Evolutionary conservation across 2,329 filamentous ascomycete species (phyloP).

Genomic region (Paraconiothyrium sp.): DNA sequence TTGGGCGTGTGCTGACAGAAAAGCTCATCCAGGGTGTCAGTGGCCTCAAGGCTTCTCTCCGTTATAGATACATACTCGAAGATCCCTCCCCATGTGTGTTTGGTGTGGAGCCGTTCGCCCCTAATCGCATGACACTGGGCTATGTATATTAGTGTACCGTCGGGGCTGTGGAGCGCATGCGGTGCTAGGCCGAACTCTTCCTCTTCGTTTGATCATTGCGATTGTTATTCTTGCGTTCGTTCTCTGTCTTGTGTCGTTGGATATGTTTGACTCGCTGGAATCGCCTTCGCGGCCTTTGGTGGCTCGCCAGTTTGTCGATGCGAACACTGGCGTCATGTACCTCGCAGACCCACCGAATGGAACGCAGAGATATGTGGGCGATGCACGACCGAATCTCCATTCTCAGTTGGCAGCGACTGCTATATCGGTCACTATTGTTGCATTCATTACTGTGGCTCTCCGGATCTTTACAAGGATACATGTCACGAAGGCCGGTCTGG

Average conservation of each 20-base stretch:
- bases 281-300: slow-evolving; percentile 1
- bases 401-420: background rate
- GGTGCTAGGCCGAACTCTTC: background rate
- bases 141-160: background rate
- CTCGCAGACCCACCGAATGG: slow-evolving; percentile 12
- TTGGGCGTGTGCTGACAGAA: no score
- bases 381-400: slow-evolving; percentile 4
- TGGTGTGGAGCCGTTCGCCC: background rate
- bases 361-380: background rate
- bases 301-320: background rate
- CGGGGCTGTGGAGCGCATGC: background rate
- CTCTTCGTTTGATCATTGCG: background rate
- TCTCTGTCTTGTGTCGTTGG: background rate
- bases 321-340: slow-evolving; percentile 4
- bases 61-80: background rate
- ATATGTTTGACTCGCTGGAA: background rate
- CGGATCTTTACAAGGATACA: slow-evolving; percentile 16
- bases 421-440: slow-evolving; percentile 10
- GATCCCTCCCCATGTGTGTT: background rate
- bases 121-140: background rate
- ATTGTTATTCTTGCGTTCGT: background rate
- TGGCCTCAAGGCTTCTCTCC: no score
- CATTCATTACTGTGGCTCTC: slow-evolving; percentile 11
- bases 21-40: no score
- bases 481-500: slow-evolving; percentile 14